phyloP scores from a whole-genome alignment of 495 filamentous ascomycete genomes.

The Lophium mytilinum region DNA sequence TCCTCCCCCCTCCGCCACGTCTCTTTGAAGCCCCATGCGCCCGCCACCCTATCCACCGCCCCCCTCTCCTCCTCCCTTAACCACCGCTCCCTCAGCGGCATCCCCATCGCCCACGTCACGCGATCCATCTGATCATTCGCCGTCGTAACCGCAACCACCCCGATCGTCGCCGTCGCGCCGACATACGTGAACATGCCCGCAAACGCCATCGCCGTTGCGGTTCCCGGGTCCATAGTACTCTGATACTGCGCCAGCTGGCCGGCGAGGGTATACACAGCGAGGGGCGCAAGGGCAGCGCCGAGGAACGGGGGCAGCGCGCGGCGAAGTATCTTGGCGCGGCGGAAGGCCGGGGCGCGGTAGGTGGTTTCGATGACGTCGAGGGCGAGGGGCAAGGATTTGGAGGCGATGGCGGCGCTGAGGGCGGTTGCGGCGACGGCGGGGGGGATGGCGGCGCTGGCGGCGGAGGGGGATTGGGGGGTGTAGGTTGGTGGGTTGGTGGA shows the following conservation, averaged over 20 bases:
- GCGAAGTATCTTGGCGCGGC: constrained; percentile 53
- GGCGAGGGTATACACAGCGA: constrained; percentile 62
- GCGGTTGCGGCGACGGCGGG: constrained; percentile 56
- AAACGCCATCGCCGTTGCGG: constrained; percentile 71
- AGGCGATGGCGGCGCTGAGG: constrained; percentile 65
- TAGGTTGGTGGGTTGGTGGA: constrained; percentile 51
- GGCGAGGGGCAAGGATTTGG: constrained; percentile 64
- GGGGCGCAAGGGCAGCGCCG: constrained; percentile 51
- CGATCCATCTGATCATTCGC: constrained; percentile 91
- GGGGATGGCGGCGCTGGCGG: constrained; percentile 62
- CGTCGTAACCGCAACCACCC: constrained; percentile 74
- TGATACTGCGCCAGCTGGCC: constrained; percentile 52
- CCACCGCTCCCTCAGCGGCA: constrained; percentile 78
- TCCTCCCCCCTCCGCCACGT: constrained; percentile 75
- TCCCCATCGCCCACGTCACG: constrained; percentile 76
- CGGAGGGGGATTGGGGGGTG: constrained; percentile 55
- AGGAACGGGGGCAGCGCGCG: constrained; percentile 45
- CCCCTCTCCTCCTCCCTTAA: constrained; percentile 84
- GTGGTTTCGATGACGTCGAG: constrained; percentile 73
- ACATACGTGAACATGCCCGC: constrained; percentile 75
- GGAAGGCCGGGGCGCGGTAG: constrained; percentile 65
- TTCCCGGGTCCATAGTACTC: constrained; percentile 58
- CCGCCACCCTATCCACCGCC: constrained; percentile 77
- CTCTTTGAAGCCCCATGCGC: constrained; percentile 85
- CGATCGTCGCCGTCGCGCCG: constrained; percentile 66